Conservation (phyloP, 2,329 filamentous ascomycete species). For the Ascochyta lentis region DNA sequence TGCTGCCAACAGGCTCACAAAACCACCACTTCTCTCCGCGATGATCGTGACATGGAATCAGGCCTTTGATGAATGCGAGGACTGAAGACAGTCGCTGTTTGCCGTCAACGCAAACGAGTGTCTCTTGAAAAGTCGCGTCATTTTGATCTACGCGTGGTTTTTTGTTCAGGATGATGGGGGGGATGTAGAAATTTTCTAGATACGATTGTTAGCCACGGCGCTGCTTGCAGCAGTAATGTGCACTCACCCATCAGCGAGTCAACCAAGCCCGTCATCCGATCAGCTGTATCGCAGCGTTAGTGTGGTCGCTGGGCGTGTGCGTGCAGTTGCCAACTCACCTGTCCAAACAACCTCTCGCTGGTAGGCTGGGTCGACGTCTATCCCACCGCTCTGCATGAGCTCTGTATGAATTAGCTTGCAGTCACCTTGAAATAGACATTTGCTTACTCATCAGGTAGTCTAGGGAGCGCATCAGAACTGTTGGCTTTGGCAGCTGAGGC, state of each 20-base stretch:
- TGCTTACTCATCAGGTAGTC: conserved; percentile 34
- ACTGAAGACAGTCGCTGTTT: conserved; percentile 58
- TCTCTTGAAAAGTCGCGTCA: conserved; percentile 19
- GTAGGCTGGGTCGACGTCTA: conserved; percentile 56
- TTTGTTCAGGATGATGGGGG: conserved; percentile 57
- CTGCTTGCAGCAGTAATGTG: neutral
- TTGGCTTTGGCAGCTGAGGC: conserved; percentile 29
- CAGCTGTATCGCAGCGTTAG: conserved; percentile 21
- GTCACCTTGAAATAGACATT: neutral
- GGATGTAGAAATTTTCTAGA: conserved; percentile 53
- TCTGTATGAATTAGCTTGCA: conserved; percentile 21
- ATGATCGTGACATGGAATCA: conserved; percentile 53
- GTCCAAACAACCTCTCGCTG: conserved; percentile 57
- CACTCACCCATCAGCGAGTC: conserved; percentile 45
- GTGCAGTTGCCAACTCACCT: conserved; percentile 15
- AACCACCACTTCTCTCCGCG: conserved; percentile 52
- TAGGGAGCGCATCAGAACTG: conserved; percentile 28
- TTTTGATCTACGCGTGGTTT: conserved; percentile 20
- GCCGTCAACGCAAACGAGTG: conserved; percentile 55
- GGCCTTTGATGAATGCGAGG: conserved; percentile 53
- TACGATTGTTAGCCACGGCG: neutral
- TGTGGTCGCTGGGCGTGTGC: neutral
- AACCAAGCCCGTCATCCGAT: conserved; percentile 45
- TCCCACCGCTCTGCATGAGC: conserved; percentile 26
- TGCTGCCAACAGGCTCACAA: conserved; percentile 14